Evolutionary conservation across 2,329 filamentous ascomycete genomes (phyloP).

Genomic region (Exophiala dermatitidis): DNA sequence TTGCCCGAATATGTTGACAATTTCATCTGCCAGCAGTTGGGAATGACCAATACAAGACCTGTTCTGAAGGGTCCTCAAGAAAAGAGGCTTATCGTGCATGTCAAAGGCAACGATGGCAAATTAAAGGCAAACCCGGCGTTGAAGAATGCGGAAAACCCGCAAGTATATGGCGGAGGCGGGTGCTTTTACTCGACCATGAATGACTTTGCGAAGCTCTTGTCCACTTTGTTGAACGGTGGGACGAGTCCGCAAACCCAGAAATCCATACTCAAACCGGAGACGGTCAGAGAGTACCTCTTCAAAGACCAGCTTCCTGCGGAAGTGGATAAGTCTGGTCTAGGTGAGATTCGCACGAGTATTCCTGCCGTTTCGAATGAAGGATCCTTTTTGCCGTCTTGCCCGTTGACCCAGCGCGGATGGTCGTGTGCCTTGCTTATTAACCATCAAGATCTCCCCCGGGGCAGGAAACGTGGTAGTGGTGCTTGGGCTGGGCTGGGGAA

Average conservation of each 20-base stretch:
- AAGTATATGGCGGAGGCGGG: constrained; percentile 16
- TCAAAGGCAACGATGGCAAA: constrained; percentile 56
- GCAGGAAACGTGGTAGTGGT: constrained; percentile 17
- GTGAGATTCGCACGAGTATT: constrained; percentile 8
- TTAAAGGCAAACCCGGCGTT: constrained; percentile 7
- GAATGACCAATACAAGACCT: constrained; percentile 27
- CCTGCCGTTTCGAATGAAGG: constrained; percentile 9
- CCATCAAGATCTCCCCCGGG: constrained; percentile 17
- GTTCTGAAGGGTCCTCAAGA: neutral
- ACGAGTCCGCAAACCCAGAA: constrained; percentile 14
- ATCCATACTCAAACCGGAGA: constrained; percentile 19
- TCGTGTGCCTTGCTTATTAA: constrained; percentile 21
- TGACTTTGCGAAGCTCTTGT: constrained; percentile 20
- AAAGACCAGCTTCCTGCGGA: constrained; percentile 14
- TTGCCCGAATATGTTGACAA: constrained; percentile 43
- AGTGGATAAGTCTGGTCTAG: constrained; percentile 11
- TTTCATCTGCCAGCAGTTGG: constrained; percentile 42
- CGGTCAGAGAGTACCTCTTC: constrained; percentile 21
- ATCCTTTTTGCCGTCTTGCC: constrained; percentile 12
- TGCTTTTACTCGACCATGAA: constrained; percentile 19
- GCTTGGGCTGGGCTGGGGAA: constrained; percentile 24
- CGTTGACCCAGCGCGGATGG: constrained; percentile 14
- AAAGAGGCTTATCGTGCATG: constrained; percentile 78
- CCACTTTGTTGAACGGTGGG: constrained; percentile 19
- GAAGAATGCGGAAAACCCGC: neutral